A percentile compares a stretch with the other conserved stretches of the same genome.
phyloP scores from a whole-genome alignment of 768 basidiomycete species.

The Mycena kentingensis region DNA sequence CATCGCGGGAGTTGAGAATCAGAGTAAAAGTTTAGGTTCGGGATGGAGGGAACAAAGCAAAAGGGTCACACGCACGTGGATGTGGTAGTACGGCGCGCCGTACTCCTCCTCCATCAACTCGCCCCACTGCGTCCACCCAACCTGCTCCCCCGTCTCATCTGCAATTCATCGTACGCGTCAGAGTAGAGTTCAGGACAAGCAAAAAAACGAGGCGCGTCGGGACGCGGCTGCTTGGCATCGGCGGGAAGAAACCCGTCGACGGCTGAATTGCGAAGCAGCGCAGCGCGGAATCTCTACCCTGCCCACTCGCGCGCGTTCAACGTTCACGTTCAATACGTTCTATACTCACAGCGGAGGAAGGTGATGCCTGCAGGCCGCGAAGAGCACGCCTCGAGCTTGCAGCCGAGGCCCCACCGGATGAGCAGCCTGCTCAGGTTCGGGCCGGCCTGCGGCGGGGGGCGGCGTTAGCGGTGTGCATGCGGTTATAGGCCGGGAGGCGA shows the following conservation, averaged over 20 bases:
- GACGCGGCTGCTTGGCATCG: too few relatives aligned
- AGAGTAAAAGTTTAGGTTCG: background rate
- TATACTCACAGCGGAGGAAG: constrained; percentile 43
- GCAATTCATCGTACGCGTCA: background rate
- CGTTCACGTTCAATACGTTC: too few relatives aligned
- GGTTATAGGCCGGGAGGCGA: too few relatives aligned
- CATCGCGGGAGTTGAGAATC: constrained; percentile 24
- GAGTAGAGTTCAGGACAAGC: background rate
- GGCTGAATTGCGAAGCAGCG: too few relatives aligned
- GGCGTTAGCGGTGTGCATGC: too few relatives aligned
- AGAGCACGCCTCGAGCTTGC: constrained; percentile 38
- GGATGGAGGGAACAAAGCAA: background rate
- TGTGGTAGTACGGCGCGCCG: constrained; percentile 36
- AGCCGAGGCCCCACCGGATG: constrained; percentile 51
- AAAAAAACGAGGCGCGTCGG: background rate
- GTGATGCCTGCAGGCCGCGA: constrained; percentile 43
- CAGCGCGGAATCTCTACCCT: too few relatives aligned
- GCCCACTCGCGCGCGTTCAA: too few relatives aligned
- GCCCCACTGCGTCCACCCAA: constrained; percentile 33
- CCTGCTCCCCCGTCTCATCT: constrained; percentile 35
- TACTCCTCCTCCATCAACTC: constrained; percentile 31
- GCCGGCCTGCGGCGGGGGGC: too few relatives aligned
- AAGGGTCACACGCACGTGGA: constrained; percentile 32
- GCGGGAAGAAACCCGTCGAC: too few relatives aligned
- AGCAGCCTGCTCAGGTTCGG: constrained; percentile 48